These are phyloP conservation scores for Termitomyces sp. DNA, from an alignment of 768 basidiomycete genomes.

Conservation along the genomic window DNA sequence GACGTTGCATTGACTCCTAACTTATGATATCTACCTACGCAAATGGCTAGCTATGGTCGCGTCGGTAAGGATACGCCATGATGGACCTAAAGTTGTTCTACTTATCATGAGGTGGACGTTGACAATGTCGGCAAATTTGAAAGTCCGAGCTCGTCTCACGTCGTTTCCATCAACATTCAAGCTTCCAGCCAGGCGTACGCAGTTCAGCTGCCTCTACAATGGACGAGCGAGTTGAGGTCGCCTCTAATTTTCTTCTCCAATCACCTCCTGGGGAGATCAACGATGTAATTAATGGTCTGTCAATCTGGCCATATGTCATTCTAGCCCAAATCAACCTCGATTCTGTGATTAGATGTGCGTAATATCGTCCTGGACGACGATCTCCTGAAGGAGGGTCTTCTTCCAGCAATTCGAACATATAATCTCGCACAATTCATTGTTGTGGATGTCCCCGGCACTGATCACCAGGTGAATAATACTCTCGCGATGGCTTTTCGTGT, in stretches of 20 bases:
- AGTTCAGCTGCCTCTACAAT: conserved; percentile 27
- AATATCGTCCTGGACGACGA: conserved; percentile 87
- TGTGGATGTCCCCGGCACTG: conserved; percentile 74
- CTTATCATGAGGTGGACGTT: neutral
- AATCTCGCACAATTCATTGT: conserved; percentile 86
- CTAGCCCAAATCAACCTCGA: neutral
- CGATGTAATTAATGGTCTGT: conserved; percentile 85
- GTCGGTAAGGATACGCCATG: neutral
- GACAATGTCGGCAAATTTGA: conserved; percentile 15
- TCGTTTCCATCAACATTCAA: neutral
- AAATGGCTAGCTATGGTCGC: neutral
- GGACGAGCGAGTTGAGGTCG: conserved; percentile 70
- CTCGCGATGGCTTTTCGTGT: neutral
- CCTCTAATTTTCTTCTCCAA: conserved; percentile 79
- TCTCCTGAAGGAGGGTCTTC: conserved; percentile 71
- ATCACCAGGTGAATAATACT: conserved; percentile 61
- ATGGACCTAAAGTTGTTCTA: neutral
- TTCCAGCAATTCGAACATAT: conserved; percentile 78
- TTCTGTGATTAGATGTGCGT: conserved; percentile 69
- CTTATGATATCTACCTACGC: neutral
- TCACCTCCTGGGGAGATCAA: conserved; percentile 96
- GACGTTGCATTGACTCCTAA: neutral
- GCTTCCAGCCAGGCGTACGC: neutral
- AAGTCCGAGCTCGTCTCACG: conserved; percentile 12
- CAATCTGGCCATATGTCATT: conserved; percentile 7